Evolutionary conservation across 495 filamentous ascomycete species (phyloP).

Genomic region (Penicillium alfredii): DNA sequence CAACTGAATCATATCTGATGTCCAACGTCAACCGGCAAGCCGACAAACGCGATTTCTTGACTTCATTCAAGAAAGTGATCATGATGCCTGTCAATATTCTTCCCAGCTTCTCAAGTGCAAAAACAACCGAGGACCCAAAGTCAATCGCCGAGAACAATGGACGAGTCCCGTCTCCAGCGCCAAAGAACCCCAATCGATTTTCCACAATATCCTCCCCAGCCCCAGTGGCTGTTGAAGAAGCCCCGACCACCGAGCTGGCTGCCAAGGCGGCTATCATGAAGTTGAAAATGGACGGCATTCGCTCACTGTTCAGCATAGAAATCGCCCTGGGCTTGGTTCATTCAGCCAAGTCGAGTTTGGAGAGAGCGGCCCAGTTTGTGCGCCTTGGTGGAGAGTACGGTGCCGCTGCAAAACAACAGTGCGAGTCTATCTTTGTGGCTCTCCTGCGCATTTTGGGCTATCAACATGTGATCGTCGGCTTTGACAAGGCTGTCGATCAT

Average conservation of each 20-base stretch:
- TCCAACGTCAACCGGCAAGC: constrained; percentile 88
- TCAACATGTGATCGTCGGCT: constrained; percentile 84
- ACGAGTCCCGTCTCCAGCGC: constrained; percentile 24
- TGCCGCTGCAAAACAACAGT: constrained; percentile 82
- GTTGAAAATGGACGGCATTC: constrained; percentile 84
- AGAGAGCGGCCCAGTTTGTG: constrained; percentile 77
- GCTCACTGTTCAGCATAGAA: constrained; percentile 91
- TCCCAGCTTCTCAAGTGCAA: constrained; percentile 55
- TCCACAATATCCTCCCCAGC: constrained; percentile 43
- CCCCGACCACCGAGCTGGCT: constrained; percentile 83
- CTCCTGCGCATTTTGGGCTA: constrained; percentile 77
- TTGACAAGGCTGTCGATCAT: constrained; percentile 87
- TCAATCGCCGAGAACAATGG: constrained; percentile 29
- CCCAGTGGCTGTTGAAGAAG: constrained; percentile 51
- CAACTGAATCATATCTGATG: constrained; percentile 91
- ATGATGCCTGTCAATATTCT: constrained; percentile 96
- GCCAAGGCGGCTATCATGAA: constrained; percentile 98
- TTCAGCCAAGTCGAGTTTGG: constrained; percentile 81
- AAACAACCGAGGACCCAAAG: constrained; percentile 34
- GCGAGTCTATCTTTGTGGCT: constrained; percentile 79
- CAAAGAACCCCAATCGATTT: constrained; percentile 48
- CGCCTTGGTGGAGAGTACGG: constrained; percentile 71
- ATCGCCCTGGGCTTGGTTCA: constrained; percentile 86
- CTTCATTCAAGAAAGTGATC: constrained; percentile 96
- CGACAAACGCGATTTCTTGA: constrained; percentile 93